phyloP scores from a whole-genome alignment of 2,329 filamentous ascomycete species.

The Gnomoniopsis sp. region DNA sequence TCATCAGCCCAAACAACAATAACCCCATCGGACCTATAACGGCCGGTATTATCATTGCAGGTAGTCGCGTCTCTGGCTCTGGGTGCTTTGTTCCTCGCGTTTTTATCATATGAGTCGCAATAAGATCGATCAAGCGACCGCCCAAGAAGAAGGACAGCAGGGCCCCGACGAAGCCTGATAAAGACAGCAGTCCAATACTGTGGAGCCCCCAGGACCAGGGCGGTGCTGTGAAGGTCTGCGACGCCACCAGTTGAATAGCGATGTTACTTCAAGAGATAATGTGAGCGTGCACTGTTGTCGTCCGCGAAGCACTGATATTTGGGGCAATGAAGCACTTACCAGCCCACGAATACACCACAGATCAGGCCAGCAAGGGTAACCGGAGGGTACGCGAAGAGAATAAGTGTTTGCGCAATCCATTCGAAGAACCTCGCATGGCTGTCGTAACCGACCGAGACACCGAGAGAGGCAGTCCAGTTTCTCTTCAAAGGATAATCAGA shows the following conservation, averaged over 20 bases:
- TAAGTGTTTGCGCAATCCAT: background rate
- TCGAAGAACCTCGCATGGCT: constrained; percentile 1
- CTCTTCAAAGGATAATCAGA: background rate
- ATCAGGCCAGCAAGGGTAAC: background rate
- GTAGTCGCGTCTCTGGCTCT: constrained; percentile 26
- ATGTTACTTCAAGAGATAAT: background rate
- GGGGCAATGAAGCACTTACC: background rate
- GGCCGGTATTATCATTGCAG: constrained; percentile 23
- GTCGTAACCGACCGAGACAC: background rate
- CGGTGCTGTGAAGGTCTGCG: background rate
- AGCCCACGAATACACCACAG: constrained; percentile 3
- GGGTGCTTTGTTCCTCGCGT: constrained; percentile 19
- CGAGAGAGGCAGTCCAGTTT: background rate
- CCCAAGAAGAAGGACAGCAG: constrained; percentile 5
- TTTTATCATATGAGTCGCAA: constrained; percentile 26
- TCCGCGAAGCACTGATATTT: background rate
- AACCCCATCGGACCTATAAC: constrained; percentile 28
- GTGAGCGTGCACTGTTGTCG: background rate
- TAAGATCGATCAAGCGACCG: constrained; percentile 27
- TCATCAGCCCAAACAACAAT: constrained; percentile 27
- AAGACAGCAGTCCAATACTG: background rate
- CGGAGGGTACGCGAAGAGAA: background rate
- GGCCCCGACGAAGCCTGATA: constrained; percentile 1
- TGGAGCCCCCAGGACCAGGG: constrained; percentile 2
- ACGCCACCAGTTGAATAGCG: background rate